Evolutionary conservation across 2,329 filamentous ascomycete species (phyloP), one percentile per base, ranked within the genome.

Genomic region (Gaeumannomyces sp.): DNA sequence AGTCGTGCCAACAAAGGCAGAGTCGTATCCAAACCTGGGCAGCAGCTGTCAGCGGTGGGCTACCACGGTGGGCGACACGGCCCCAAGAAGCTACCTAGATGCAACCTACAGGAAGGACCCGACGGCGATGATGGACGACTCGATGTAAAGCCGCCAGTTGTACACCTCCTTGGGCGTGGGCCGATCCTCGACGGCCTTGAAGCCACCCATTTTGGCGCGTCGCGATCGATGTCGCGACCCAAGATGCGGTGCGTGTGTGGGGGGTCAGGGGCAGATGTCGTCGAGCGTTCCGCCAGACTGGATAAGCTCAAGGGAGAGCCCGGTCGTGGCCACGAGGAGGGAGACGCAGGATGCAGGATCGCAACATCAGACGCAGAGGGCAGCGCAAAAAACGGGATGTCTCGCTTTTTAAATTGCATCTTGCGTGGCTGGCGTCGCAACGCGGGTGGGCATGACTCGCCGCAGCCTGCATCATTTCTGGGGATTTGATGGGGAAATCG

Each of bases 121-220:
- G 25, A 79, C 79, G 5, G 81, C 77, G 60, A 83, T 82, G 35
- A 83, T 75, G n/a, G 78, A 69, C 0, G 80, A 77, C 60, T 80
- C 77, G 7, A 72, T 74, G 68, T 84, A 84, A 28, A 84, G 72
- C 4, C 78, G 76, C 78, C 78, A 81, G 67, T 83, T 84, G 72
- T 83, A 83, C 67, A 85, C 82, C 72, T 83, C 81, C 66, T 78
- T 76, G 27, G 83, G 83, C 67, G 82, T 85, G 31, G 82, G 82
- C 68, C 83, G 76, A 71, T 85, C 83, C 70, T 85, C 83, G 31
- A 63, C 61, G 22, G 61, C 61, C 33, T 35, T 63, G 61, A 63
- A 63, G 11, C 61, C 61, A 8, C 61, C 61, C 61, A 63, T 63
- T n/a, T 53, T 53, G 19, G 10, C 45, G 45, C 45, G 19, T n/a